Percentiles rank a stretch among this genome's conserved stretches.
Conservation (phyloP, 441 rosid genomes). For the Viola pubescens region DNA sequence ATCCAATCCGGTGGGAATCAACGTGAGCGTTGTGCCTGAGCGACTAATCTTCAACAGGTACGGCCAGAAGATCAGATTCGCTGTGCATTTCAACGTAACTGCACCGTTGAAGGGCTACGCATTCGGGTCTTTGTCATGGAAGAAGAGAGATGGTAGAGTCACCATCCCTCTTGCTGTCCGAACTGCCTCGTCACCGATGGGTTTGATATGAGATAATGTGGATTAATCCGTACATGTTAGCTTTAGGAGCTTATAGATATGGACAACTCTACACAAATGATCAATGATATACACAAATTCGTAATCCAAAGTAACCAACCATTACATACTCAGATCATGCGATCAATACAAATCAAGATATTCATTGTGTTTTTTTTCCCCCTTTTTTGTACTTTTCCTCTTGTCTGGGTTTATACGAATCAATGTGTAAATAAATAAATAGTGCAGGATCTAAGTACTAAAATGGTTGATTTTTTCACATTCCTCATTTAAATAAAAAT, state of each 20-base stretch:
- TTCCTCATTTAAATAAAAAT: no score
- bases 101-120: slow-evolving; percentile 40
- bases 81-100: slow-evolving; percentile 40
- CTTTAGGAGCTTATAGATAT: slow-evolving; percentile 5
- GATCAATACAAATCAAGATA: background rate
- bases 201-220: slow-evolving; percentile 26
- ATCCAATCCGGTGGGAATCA: slow-evolving; percentile 32
- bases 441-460: no score
- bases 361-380: no score
- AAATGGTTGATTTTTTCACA: no score
- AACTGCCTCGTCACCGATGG: slow-evolving; percentile 22
- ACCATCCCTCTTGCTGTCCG: slow-evolving; percentile 42
- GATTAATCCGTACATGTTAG: slow-evolving; percentile 12
- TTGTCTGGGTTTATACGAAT: no score
- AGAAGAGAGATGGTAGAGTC: slow-evolving; percentile 24
- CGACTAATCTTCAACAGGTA: slow-evolving; percentile 29
- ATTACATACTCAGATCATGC: slow-evolving; percentile 3
- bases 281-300: background rate
- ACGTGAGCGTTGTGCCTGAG: slow-evolving; percentile 37
- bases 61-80: slow-evolving; percentile 45
- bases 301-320: background rate
- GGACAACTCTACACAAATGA: background rate
- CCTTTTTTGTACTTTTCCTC: no score
- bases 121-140: slow-evolving; percentile 47
- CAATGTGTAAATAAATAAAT: no score